These are phyloP conservation scores for Bryoerythrophyllum caledonicum DNA, from an alignment of 225 moss, liverwort and hornwort species.

Conservation along the genomic window DNA sequence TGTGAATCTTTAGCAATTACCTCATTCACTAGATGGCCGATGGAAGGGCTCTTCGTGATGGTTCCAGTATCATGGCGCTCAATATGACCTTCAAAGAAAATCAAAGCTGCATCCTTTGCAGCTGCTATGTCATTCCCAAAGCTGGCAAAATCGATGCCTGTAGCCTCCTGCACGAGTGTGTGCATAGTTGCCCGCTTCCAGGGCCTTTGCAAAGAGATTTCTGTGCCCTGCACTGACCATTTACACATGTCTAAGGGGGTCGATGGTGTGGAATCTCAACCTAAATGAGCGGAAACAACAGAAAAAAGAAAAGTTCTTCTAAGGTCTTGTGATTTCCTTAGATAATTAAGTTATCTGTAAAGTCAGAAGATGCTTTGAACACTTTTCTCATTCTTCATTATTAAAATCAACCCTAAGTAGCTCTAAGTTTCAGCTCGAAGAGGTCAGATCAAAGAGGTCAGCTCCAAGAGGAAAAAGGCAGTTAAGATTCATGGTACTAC, in stretches of 20 bases:
- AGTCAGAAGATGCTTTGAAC: no score
- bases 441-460: no score
- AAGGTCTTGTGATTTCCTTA: no score
- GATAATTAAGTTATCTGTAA: no score
- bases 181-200: constrained; percentile 97
- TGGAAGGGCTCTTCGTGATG: constrained; percentile 63
- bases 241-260: constrained; percentile 22
- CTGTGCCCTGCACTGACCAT: constrained; percentile 75
- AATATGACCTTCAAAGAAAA: constrained; percentile 49
- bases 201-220: constrained; percentile 79
- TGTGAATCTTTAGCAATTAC: constrained; percentile 35
- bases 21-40: constrained; percentile 93
- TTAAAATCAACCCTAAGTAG: no score
- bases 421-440: no score
- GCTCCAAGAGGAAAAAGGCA: no score
- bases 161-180: constrained; percentile 72
- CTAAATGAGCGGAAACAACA: no score
- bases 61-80: constrained; percentile 57
- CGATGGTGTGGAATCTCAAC: not conserved
- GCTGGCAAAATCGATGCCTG: constrained; percentile 69
- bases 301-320: no score
- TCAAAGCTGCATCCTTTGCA: constrained; percentile 67
- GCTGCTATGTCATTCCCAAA: constrained; percentile 62
- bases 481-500: no score
- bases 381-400: no score